Conservation (phyloP, 306 rosid genomes). For the Acmispon strigosus region DNA sequence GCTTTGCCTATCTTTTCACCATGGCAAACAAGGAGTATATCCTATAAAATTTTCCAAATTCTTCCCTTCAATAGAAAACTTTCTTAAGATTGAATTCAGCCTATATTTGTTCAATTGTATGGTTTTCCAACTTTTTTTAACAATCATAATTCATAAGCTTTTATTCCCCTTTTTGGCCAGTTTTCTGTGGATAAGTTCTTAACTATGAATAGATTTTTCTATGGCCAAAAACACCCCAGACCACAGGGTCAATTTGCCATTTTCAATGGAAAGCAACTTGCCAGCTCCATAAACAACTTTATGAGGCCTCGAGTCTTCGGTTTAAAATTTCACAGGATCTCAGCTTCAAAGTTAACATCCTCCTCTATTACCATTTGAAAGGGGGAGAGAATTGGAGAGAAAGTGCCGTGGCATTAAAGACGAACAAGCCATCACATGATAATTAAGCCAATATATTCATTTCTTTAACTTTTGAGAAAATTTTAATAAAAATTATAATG, state of each 20-base stretch:
- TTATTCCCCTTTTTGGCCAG: background rate
- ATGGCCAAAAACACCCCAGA: background rate
- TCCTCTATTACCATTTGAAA: background rate
- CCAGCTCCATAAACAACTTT: background rate
- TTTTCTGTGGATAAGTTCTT: background rate
- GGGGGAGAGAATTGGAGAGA: background rate
- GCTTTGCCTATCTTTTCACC: background rate
- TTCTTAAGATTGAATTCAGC: background rate
- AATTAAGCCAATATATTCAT: background rate
- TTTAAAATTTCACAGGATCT: background rate
- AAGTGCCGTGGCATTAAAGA: background rate
- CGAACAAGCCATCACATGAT: background rate
- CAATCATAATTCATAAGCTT: background rate
- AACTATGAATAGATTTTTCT: background rate
- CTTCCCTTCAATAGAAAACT: background rate
- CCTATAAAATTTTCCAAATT: background rate
- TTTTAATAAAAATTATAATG: background rate
- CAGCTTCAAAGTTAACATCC: background rate
- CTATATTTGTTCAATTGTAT: background rate
- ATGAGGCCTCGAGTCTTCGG: background rate
- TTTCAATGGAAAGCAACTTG: background rate
- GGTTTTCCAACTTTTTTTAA: background rate
- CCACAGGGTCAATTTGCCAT: background rate
- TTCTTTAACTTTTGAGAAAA: background rate
- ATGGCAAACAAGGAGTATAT: constrained; percentile 2